Evolutionary conservation across 1,284 basidiomycete species (phyloP).

Genomic region (Microbotryomycetes sp.): DNA sequence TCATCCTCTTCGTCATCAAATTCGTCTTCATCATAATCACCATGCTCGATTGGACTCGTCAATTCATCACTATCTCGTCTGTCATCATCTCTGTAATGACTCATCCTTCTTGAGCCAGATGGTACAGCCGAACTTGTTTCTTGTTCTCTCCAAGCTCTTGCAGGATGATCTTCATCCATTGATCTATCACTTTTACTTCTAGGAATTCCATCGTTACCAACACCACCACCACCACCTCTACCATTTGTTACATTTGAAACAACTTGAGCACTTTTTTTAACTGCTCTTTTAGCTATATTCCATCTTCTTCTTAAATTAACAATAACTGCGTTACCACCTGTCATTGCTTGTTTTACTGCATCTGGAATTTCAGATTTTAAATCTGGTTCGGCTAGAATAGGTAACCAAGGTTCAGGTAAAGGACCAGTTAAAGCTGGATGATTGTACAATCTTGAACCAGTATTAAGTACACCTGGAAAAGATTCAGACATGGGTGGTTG

Average conservation of each 20-base stretch:
- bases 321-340: constrained; percentile 15
- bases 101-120: not conserved
- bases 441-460: constrained; percentile 69
- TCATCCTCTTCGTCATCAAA: not conserved
- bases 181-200: not conserved
- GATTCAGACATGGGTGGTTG: constrained; percentile 92
- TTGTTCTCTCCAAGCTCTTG: not conserved
- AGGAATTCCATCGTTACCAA: no score
- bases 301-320: constrained; percentile 30
- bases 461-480: constrained; percentile 83
- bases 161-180: constrained; percentile 1
- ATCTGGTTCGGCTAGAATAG: constrained; percentile 39
- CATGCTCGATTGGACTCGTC: not conserved
- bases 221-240: not conserved
- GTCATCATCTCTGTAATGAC: not conserved
- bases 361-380: constrained; percentile 13
- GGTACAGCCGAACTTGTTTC: not conserved
- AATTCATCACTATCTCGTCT: constrained; percentile 2
- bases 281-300: constrained; percentile 25
- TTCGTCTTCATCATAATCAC: not conserved
- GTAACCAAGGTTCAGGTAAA: constrained; percentile 84
- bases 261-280: constrained; percentile 5
- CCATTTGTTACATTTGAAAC: not conserved
- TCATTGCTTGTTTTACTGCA: constrained; percentile 23
- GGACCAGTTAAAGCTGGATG: constrained; percentile 84